Evolutionary conservation across 108 stramenopile genomes (phyloP).

Genomic region (Nitzschia sp.): DNA sequence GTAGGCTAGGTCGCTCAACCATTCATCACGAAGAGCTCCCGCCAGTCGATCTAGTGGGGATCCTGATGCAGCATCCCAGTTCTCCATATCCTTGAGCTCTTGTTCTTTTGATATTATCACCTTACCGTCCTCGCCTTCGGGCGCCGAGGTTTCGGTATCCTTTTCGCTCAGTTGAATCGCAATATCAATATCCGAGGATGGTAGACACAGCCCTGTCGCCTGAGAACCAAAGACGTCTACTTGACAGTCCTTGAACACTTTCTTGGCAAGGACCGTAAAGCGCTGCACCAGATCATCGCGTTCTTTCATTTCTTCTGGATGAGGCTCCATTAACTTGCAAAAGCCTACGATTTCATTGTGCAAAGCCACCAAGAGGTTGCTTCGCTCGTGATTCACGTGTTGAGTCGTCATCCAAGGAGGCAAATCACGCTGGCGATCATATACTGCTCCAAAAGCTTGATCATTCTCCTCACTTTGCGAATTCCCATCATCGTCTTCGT

Average conservation of each 20-base stretch:
- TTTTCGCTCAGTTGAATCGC: slow-evolving; percentile 48
- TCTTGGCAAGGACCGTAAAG: slow-evolving; percentile 46
- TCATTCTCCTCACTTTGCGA: background rate
- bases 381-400: slow-evolving; percentile 16
- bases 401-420: slow-evolving; percentile 65
- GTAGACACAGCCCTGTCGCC: slow-evolving; percentile 84
- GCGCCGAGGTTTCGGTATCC: background rate
- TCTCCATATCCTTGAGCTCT: slow-evolving; percentile 39
- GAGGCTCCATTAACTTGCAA: slow-evolving; percentile 84
- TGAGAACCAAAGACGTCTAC: slow-evolving; percentile 94
- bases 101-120: slow-evolving; percentile 14
- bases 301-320: slow-evolving; percentile 54
- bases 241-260: slow-evolving; percentile 38
- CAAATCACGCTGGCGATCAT: slow-evolving; percentile 13
- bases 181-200: slow-evolving; percentile 87
- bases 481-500: background rate
- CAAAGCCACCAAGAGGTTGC: slow-evolving; percentile 67
- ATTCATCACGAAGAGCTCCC: slow-evolving; percentile 54
- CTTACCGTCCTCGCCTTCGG: slow-evolving; percentile 1
- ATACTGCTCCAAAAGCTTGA: background rate
- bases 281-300: slow-evolving; percentile 55
- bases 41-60: slow-evolving; percentile 61
- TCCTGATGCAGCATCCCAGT: slow-evolving; percentile 31
- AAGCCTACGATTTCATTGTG: slow-evolving; percentile 98
- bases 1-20: slow-evolving; percentile 66